Evolutionary conservation across 2,329 filamentous ascomycete genomes (phyloP).

Genomic region (Fusarium sp.): DNA sequence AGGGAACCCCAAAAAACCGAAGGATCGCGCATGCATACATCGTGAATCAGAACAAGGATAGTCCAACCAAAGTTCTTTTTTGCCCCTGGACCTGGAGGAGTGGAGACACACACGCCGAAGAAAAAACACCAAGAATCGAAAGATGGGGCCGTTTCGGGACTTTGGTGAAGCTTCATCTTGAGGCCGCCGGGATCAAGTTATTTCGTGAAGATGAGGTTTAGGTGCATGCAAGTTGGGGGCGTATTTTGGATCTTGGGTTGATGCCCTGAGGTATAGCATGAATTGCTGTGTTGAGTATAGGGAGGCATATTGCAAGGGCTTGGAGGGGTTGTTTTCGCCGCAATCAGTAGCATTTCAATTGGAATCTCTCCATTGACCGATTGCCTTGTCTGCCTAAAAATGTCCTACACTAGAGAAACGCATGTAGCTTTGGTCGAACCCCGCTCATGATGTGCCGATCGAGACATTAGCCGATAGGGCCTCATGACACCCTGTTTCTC

Average conservation of each 20-base stretch:
- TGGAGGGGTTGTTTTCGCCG: background rate
- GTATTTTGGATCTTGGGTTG: background rate
- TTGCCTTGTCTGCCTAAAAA: conserved; percentile 20
- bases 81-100: background rate
- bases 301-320: background rate
- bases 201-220: background rate
- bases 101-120: background rate
- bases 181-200: background rate
- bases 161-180: conserved; percentile 30
- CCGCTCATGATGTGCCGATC: conserved; percentile 12
- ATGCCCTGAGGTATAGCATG: background rate
- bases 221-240: background rate
- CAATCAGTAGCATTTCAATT: background rate
- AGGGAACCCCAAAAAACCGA: background rate
- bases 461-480: conserved; percentile 6
- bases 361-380: background rate
- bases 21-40: conserved; percentile 9
- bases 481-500: conserved; percentile 26
- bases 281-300: background rate
- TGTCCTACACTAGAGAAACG: background rate
- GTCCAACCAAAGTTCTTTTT: conserved; percentile 25
- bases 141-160: conserved; percentile 26
- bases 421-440: background rate
- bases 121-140: conserved; percentile 30
- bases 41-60: conserved; percentile 7